Base-by-base conservation (phyloP, 176 grass and related monocot genomes). In the Hordeum vulgare region DNA sequence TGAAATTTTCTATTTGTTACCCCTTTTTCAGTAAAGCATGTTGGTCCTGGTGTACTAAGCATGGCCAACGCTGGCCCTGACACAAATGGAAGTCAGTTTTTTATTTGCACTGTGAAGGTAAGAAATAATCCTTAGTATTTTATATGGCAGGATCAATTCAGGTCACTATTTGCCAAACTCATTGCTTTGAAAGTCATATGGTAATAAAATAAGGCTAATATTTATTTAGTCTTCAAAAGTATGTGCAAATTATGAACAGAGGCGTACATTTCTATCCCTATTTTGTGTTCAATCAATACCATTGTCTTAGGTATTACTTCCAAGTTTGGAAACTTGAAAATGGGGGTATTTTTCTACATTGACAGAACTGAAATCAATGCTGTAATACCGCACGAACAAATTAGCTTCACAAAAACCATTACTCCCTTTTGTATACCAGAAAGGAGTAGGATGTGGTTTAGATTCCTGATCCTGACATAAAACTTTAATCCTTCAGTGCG, bases 41-140 rank as follows among this genome's bases (percentile, higher is more conserved):
- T 88, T 59, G 82, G 85, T 31, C 77, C 88, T 75, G 91, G 91
- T 85, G 88, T 90, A 36, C 62, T 93, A 61, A 93, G 91, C 72
- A 93, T 93, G 91, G 91, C 85, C 42, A 93, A 93, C n/a, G 88
- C 88, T 78, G 91, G 91, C 23, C 88, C 88, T 15, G 78, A 90
- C 74, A 93, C 88, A 59, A 93, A 93, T 20, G 91, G 91, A 70
- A 93, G 91, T 45, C 91, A 90, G 39, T 94, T 93, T 90, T 90
- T 94, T 77, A 94, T 90, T 78, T 90, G 88, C 68, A 90, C 88
- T 44, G 78, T 74, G 25, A 94, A 90, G 85, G 91, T 90, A 90
- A 77, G 33, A 14, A n/a, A 71, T 71, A n/a, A 71, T 71, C 72
- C 57, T 34, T 58, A 44, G 36, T 77, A 58, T 70, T 24, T 15